Base-by-base conservation (phyloP, 1,284 basidiomycete genomes). In the Laetiporus sulphureus region DNA sequence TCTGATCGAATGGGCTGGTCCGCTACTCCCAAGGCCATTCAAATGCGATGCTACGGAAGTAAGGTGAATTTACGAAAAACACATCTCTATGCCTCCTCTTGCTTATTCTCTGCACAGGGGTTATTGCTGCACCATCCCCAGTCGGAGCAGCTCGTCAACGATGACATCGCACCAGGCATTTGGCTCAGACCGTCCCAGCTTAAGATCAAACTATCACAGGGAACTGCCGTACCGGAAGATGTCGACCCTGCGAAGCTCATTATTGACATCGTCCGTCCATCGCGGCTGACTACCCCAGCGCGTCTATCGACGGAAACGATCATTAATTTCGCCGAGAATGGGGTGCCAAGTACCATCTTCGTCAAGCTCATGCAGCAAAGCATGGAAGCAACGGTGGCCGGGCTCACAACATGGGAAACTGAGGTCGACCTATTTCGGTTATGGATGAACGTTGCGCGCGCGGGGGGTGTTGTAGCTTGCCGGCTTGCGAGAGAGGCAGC, bases 261-360 rank as follows among this genome's bases (percentile, higher is more conserved):
- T 0, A 45, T 72, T 32, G 70, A 72, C 29, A 46, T 71, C 11
- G 49, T 72, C 5, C 61, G 68, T 4, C 47, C 58, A 4, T 61
- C 67, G 1, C 58, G 60, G 1, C 52, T 71, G 46, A 54, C 53
- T 5, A 57, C 49, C 2, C 63, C 67, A 5, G 56, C 63, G 1
- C 53, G 60, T 4, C 54, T 71, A 5, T 69, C 71, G 4, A 54
- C 58, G 3, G 69, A 73, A 47, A 63, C 64, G 13, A 67, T 72
- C 39, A 62, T 66, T 33, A 69, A 70, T 47, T 58, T 72, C 12
- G 60, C 65, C 10, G 63, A 71, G 47, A 72, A 72, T 48, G 66
- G 67, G 2, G 69, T 73, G 2, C 55, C 59, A 0, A 39, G 44
- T 10, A n/a, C 41, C 0, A 48, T 60, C 5, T 64, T 73, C 40